A percentile compares a stretch with the other conserved stretches of the same genome.
Conservation (phyloP, 805 yeast genomes). For the Metschnikowia anglica region DNA sequence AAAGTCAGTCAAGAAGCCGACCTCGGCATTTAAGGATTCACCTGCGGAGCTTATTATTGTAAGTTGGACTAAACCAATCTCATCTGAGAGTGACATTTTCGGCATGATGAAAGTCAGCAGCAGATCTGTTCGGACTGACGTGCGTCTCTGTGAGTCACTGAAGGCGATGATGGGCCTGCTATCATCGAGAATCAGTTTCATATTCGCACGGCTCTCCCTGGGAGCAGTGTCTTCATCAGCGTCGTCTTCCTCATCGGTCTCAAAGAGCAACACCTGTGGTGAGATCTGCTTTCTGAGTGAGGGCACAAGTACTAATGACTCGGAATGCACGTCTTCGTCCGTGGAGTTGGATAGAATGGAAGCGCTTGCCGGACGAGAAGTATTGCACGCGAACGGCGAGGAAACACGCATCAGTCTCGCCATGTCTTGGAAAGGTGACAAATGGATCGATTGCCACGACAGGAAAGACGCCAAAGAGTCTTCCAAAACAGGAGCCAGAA, state of each 20-base stretch:
- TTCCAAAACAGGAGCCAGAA: conserved; percentile 1
- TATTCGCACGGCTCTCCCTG: conserved; percentile 24
- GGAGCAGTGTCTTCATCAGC: conserved; percentile 17
- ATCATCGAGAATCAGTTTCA: conserved; percentile 29
- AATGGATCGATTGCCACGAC: conserved; percentile 34
- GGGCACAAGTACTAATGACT: conserved; percentile 25
- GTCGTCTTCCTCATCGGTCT: conserved; percentile 41
- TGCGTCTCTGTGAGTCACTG: conserved; percentile 3
- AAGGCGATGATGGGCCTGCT: conserved; percentile 8
- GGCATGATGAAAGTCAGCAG: conserved; percentile 41
- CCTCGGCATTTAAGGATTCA: conserved; percentile 20
- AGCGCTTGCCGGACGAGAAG: conserved; percentile 20
- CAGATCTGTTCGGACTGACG: conserved; percentile 13
- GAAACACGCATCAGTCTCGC: conserved; percentile 12
- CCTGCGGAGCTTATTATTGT: conserved; percentile 25
- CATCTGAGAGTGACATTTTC: conserved; percentile 27
- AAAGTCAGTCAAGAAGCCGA: conserved; percentile 22
- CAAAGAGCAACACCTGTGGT: conserved; percentile 39
- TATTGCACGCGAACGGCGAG: conserved; percentile 8
- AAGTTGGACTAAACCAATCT: conserved; percentile 19
- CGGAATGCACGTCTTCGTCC: conserved; percentile 24
- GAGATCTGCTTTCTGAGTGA: conserved; percentile 17
- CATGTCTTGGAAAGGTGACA: conserved; percentile 21
- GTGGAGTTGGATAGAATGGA: conserved; percentile 30
- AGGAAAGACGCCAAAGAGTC: conserved; percentile 17